These are phyloP conservation scores for Leishmania gerbilli DNA, from an alignment of 208 protist species.

Conservation along the genomic window DNA sequence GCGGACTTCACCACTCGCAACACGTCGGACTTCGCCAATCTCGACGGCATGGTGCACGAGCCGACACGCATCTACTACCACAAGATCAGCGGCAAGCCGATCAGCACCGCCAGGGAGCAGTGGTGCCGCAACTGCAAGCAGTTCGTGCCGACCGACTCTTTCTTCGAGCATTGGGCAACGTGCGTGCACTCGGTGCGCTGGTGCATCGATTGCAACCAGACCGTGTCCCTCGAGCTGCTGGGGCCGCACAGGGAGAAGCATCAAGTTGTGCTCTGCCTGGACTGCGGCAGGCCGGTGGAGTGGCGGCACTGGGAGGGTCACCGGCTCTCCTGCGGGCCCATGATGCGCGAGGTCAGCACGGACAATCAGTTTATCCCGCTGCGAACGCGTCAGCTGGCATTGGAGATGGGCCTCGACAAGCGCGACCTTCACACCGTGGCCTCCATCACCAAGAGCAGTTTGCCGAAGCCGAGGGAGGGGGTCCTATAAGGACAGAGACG, in stretches of 20 bases:
- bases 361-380: conserved; percentile 90
- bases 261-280: conserved; percentile 88
- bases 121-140: conserved; percentile 93
- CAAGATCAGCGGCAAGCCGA: conserved; percentile 45
- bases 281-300: conserved; percentile 86
- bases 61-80: conserved; percentile 91
- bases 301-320: conserved; percentile 91
- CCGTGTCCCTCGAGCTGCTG: conserved; percentile 75
- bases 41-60: conserved; percentile 91
- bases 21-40: conserved; percentile 63
- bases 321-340: conserved; percentile 75
- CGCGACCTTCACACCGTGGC: conserved; percentile 88
- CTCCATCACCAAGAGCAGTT: conserved; percentile 44
- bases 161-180: conserved; percentile 76
- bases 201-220: conserved; percentile 83
- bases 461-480: conserved; percentile 57
- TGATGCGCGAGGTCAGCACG: conserved; percentile 90
- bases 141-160: conserved; percentile 62
- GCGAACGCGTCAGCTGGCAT: conserved; percentile 81
- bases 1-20: conserved; percentile 83
- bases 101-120: conserved; percentile 61
- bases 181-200: conserved; percentile 85
- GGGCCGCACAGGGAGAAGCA: conserved; percentile 90
- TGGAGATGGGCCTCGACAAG: conserved; percentile 88
- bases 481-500: neutral